phyloP scores from a whole-genome alignment of 2,329 filamentous ascomycete genomes.

The Colletotrichum sublineola region DNA sequence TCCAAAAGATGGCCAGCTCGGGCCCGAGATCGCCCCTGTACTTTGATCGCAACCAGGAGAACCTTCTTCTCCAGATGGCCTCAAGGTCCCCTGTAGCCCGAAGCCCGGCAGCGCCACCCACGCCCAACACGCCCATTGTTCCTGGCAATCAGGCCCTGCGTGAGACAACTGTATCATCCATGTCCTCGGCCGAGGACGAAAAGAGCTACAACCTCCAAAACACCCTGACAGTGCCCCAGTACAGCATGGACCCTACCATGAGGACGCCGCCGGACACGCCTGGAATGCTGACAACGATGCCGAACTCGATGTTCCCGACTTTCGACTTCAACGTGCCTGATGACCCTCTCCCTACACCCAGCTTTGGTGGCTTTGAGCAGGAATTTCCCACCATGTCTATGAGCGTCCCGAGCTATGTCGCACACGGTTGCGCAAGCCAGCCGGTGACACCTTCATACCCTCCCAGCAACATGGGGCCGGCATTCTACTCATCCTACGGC shows the following conservation, averaged over 20 bases:
- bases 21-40: slow-evolving; percentile 59
- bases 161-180: slow-evolving; percentile 57
- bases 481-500: slow-evolving; percentile 53
- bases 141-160: slow-evolving; percentile 53
- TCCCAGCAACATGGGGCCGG: slow-evolving; percentile 56
- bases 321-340: slow-evolving; percentile 58
- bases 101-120: slow-evolving; percentile 61
- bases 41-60: slow-evolving; percentile 61
- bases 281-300: slow-evolving; percentile 59
- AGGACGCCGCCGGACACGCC: slow-evolving; percentile 69
- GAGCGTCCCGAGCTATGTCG: slow-evolving; percentile 61
- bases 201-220: slow-evolving; percentile 43
- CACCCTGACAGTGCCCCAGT: slow-evolving; percentile 45
- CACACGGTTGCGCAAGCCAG: slow-evolving; percentile 58
- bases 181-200: slow-evolving; percentile 55
- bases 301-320: slow-evolving; percentile 56
- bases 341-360: slow-evolving; percentile 64
- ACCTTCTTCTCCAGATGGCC: slow-evolving; percentile 55
- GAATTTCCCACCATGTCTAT: slow-evolving; percentile 56
- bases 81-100: slow-evolving; percentile 58
- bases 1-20: slow-evolving; percentile 54
- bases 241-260: slow-evolving; percentile 57
- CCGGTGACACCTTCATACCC: slow-evolving; percentile 63
- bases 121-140: slow-evolving; percentile 62
- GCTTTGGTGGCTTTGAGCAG: slow-evolving; percentile 57